A percentile compares a stretch with the other conserved stretches of the same genome.
These are phyloP conservation scores for Arabidopsis hybrid DNA, from an alignment of 441 rosid genomes.

Conservation along the genomic window DNA sequence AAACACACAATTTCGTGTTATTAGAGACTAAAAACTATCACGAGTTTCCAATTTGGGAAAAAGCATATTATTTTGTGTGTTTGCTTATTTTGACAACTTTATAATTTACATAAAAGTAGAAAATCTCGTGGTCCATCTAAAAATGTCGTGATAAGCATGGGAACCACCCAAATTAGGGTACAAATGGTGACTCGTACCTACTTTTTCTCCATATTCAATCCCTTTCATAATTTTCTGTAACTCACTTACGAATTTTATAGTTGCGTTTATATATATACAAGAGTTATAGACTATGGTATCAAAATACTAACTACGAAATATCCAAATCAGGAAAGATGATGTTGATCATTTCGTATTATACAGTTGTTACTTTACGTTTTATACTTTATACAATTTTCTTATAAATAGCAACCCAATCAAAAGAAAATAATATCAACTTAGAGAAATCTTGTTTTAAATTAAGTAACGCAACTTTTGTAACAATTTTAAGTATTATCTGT, in stretches of 20 bases:
- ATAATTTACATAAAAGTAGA: slow-evolving; percentile 43
- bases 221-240: slow-evolving; percentile 35
- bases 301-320: slow-evolving; percentile 44
- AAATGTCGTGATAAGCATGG: slow-evolving; percentile 45
- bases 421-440: no score
- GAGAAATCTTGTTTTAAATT: neutral
- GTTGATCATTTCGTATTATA: slow-evolving; percentile 41
- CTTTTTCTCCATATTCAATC: slow-evolving; percentile 39
- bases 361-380: neutral
- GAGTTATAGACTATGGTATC: slow-evolving; percentile 35
- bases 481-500: no score
- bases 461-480: no score
- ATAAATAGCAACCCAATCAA: slow-evolving; percentile 21
- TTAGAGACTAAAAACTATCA: slow-evolving; percentile 36
- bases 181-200: slow-evolving; percentile 45
- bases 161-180: slow-evolving; percentile 45
- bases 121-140: slow-evolving; percentile 44
- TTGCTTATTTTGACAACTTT: slow-evolving; percentile 44
- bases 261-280: slow-evolving; percentile 34
- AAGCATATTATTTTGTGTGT: slow-evolving; percentile 36
- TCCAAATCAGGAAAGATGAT: slow-evolving; percentile 47
- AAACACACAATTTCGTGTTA: slow-evolving; percentile 26
- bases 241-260: slow-evolving; percentile 21
- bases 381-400: neutral
- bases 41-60: slow-evolving; percentile 41